phyloP scores from a whole-genome alignment of 1,284 basidiomycete genomes.

The Hemileia vastatrix region DNA sequence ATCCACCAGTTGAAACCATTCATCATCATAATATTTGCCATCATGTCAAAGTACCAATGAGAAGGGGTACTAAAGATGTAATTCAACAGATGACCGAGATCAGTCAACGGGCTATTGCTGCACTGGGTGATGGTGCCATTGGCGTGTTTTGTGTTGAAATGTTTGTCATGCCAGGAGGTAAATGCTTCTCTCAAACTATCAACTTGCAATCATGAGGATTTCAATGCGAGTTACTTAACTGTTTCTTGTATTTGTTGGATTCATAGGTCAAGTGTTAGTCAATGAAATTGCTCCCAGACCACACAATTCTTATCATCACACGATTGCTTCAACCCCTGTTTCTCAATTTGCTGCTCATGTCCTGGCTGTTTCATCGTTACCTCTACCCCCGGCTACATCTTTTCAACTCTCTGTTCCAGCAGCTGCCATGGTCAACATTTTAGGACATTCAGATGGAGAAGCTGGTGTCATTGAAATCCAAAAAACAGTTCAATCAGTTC shows the following conservation, averaged over 20 bases:
- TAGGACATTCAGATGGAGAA: slow-evolving; percentile 56
- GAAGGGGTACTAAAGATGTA: slow-evolving; percentile 52
- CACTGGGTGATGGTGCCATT: slow-evolving; percentile 62
- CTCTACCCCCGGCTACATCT: slow-evolving; percentile 59
- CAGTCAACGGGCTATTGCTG: slow-evolving; percentile 72
- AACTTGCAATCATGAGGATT: background rate
- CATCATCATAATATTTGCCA: slow-evolving; percentile 93
- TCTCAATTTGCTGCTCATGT: slow-evolving; percentile 98
- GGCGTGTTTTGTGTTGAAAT: slow-evolving; percentile 98
- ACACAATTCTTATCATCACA: slow-evolving; percentile 98
- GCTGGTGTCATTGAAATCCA: slow-evolving; percentile 53
- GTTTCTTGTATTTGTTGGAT: background rate
- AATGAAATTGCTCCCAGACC: slow-evolving; percentile 99
- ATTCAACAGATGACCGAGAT: slow-evolving; percentile 58
- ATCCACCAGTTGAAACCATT: slow-evolving; percentile 89
- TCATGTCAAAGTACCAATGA: slow-evolving; percentile 76
- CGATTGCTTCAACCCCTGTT: slow-evolving; percentile 93
- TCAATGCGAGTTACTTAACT: background rate
- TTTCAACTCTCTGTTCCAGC: slow-evolving; percentile 78
- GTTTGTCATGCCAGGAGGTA: slow-evolving; percentile 83
- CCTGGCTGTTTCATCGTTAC: slow-evolving; percentile 83
- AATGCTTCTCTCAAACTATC: slow-evolving; percentile 32
- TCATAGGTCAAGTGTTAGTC: slow-evolving; percentile 63
- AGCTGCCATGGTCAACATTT: slow-evolving; percentile 88
- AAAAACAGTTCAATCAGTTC: slow-evolving; percentile 53